Conservation (phyloP, 192 early-diverging fungal species). For the Ambispora gerdemannii region DNA sequence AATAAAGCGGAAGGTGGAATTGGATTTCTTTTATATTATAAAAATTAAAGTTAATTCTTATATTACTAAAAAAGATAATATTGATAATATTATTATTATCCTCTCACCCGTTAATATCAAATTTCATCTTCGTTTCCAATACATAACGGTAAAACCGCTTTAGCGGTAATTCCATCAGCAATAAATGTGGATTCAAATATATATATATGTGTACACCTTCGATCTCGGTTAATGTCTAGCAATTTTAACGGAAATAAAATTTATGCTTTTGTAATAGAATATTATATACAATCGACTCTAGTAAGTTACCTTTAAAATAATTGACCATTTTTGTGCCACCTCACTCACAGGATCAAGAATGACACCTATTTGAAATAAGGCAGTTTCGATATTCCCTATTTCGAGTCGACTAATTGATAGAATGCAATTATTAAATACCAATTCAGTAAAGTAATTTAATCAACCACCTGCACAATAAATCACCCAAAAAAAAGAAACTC, state of each 20-base stretch:
- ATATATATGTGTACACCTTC: slow-evolving; percentile 66
- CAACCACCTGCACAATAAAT: too few relatives aligned
- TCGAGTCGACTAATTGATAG: slow-evolving; percentile 24
- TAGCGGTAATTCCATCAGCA: slow-evolving; percentile 66
- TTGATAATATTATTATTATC: background rate
- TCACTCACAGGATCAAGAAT: slow-evolving; percentile 80
- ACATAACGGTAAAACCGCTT: slow-evolving; percentile 92
- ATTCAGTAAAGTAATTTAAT: too few relatives aligned
- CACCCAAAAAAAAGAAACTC: too few relatives aligned
- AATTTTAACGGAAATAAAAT: background rate
- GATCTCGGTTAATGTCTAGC: slow-evolving; percentile 53
- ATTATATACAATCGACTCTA: background rate
- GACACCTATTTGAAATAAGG: slow-evolving; percentile 47
- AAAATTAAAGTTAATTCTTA: background rate
- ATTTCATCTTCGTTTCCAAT: slow-evolving; percentile 57
- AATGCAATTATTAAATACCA: too few relatives aligned
- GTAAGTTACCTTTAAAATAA: slow-evolving; percentile 58
- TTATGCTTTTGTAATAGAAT: slow-evolving; percentile 5
- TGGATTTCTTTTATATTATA: slow-evolving; percentile 20
- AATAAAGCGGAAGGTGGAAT: slow-evolving; percentile 63
- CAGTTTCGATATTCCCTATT: slow-evolving; percentile 30
- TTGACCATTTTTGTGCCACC: slow-evolving; percentile 71
- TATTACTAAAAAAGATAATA: too few relatives aligned
- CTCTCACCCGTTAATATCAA: slow-evolving; percentile 53
- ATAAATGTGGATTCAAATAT: slow-evolving; percentile 58